Evolutionary conservation across 495 filamentous ascomycete species (phyloP).

Genomic region (Hypoxylon lenormandii): DNA sequence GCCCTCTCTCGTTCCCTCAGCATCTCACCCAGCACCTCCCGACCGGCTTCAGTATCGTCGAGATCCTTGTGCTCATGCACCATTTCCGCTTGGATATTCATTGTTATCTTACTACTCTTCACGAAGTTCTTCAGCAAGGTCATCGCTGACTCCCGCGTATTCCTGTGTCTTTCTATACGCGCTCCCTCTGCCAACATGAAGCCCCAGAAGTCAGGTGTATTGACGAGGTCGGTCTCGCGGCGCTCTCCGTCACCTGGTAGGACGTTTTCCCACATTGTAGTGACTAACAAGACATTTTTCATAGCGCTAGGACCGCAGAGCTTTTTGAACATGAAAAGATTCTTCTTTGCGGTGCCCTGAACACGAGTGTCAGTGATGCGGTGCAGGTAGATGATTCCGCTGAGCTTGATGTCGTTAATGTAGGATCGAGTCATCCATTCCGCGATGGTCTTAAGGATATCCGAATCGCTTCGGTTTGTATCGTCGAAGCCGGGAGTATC

Average conservation of each 20-base stretch:
- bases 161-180: constrained; percentile 34
- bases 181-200: constrained; percentile 49
- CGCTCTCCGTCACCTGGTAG: constrained; percentile 25
- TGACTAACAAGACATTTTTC: constrained; percentile 57
- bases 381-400: constrained; percentile 62
- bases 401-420: constrained; percentile 11
- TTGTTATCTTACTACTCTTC: constrained; percentile 19
- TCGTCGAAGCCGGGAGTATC: constrained; percentile 62
- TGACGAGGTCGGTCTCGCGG: constrained; percentile 51
- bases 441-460: constrained; percentile 56
- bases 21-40: constrained; percentile 41
- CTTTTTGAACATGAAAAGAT: constrained; percentile 60
- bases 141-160: constrained; percentile 49
- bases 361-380: constrained; percentile 58
- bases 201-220: constrained; percentile 54
- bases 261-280: constrained; percentile 59
- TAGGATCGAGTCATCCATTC: constrained; percentile 33
- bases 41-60: constrained; percentile 50
- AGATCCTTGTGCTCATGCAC: constrained; percentile 39
- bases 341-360: constrained; percentile 54
- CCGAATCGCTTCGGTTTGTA: constrained; percentile 48
- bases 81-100: constrained; percentile 51
- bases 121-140: constrained; percentile 33
- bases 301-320: constrained; percentile 57
- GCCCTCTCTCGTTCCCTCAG: constrained; percentile 28